Evolutionary conservation across 352 stramenopile species (phyloP).

Genomic region (Globisporangium sylvaticum): DNA sequence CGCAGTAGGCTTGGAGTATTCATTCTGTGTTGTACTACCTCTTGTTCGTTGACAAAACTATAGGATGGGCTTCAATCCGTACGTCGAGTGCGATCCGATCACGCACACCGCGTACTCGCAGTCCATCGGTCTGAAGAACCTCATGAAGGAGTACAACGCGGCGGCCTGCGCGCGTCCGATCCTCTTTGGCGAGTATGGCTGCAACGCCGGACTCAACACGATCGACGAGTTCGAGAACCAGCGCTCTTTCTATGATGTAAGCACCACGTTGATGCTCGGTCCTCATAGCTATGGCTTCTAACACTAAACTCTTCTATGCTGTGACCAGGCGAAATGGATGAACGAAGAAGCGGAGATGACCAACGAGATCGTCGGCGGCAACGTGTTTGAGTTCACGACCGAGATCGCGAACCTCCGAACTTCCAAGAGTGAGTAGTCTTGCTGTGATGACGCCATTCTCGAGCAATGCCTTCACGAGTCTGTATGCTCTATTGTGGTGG

Average conservation of each 20-base stretch:
- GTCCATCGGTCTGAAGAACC: slow-evolving; percentile 35
- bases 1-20: too few relatives aligned
- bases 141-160: slow-evolving; percentile 45
- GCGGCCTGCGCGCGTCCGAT: slow-evolving; percentile 35
- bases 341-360: slow-evolving; percentile 77
- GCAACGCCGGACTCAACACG: slow-evolving; percentile 47
- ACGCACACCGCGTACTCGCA: slow-evolving; percentile 35
- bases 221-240: slow-evolving; percentile 47
- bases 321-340: slow-evolving; percentile 73
- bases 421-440: slow-evolving; percentile 13
- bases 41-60: neutral
- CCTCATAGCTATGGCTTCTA: neutral
- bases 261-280: neutral
- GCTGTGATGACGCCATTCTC: neutral
- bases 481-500: neutral
- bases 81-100: slow-evolving; percentile 48
- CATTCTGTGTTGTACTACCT: too few relatives aligned
- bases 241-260: slow-evolving; percentile 40
- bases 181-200: slow-evolving; percentile 60
- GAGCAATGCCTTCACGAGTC: neutral
- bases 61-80: slow-evolving; percentile 49
- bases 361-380: slow-evolving; percentile 64
- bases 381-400: slow-evolving; percentile 78
- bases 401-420: slow-evolving; percentile 49
- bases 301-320: neutral